phyloP scores from a whole-genome alignment of 768 basidiomycete species.

The Hypholoma sublateritium region DNA sequence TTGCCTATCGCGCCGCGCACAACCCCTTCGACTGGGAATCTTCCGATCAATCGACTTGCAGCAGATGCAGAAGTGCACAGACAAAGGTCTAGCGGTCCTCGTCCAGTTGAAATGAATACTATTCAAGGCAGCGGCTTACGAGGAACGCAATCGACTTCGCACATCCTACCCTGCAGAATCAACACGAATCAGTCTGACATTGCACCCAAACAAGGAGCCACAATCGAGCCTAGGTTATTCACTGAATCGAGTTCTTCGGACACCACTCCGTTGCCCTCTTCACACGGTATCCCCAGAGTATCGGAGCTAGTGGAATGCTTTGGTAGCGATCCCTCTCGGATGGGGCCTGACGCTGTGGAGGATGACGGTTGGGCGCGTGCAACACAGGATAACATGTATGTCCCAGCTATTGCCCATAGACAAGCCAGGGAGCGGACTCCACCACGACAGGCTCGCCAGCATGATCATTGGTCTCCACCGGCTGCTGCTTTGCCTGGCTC shows the following conservation, averaged over 20 bases:
- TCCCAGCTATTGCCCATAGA: background rate
- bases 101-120: no score
- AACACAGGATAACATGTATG: constrained; percentile 1
- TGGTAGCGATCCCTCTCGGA: constrained; percentile 6
- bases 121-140: no score
- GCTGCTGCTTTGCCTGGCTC: background rate
- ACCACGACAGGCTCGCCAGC: background rate
- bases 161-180: no score
- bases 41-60: background rate
- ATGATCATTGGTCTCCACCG: constrained; percentile 8
- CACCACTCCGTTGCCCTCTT: background rate
- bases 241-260: no score
- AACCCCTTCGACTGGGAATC: background rate
- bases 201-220: no score
- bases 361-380: constrained; percentile 10
- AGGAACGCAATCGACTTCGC: no score
- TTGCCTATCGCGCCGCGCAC: background rate
- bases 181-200: no score
- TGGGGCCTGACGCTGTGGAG: constrained; percentile 16
- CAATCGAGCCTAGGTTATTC: no score
- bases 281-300: no score
- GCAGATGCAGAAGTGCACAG: background rate
- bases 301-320: background rate
- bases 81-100: no score
- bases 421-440: background rate